Evolutionary conservation across 306 rosid species (phyloP).

Genomic region (Cucumis cinereus): DNA sequence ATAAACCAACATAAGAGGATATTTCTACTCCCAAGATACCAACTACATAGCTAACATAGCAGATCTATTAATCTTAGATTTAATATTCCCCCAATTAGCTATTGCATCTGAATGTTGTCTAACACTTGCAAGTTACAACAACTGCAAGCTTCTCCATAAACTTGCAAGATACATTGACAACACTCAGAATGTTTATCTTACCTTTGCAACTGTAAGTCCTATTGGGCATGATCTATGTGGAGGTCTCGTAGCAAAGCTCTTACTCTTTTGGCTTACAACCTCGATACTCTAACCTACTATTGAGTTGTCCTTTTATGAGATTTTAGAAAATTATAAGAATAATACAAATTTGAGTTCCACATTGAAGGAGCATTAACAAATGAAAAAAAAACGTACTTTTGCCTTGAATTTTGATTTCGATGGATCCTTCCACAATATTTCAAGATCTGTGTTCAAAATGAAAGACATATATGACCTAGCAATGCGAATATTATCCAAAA

Average conservation of each 20-base stretch:
- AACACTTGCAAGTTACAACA: background rate
- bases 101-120: background rate
- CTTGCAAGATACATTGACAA: background rate
- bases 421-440: slow-evolving; percentile 81
- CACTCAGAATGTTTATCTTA: slow-evolving; percentile 4
- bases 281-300: slow-evolving; percentile 87
- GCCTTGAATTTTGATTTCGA: slow-evolving; percentile 78
- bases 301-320: slow-evolving; percentile 23
- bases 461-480: slow-evolving; percentile 84
- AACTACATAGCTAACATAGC: too few relatives aligned
- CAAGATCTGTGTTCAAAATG: slow-evolving; percentile 83
- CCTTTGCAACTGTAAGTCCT: slow-evolving; percentile 93
- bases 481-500: slow-evolving; percentile 74
- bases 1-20: too few relatives aligned
- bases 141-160: background rate
- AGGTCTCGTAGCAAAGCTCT: slow-evolving; percentile 86
- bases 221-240: slow-evolving; percentile 97
- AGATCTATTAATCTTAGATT: background rate
- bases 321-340: slow-evolving; percentile 10
- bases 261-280: slow-evolving; percentile 67
- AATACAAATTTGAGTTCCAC: slow-evolving; percentile 5
- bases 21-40: too few relatives aligned
- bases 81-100: background rate
- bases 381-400: slow-evolving; percentile 43
- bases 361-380: slow-evolving; percentile 6